Evolutionary conservation across 768 basidiomycete genomes (phyloP), one percentile per base, ranked within the genome.

Genomic region (Phylloporus sp.): DNA sequence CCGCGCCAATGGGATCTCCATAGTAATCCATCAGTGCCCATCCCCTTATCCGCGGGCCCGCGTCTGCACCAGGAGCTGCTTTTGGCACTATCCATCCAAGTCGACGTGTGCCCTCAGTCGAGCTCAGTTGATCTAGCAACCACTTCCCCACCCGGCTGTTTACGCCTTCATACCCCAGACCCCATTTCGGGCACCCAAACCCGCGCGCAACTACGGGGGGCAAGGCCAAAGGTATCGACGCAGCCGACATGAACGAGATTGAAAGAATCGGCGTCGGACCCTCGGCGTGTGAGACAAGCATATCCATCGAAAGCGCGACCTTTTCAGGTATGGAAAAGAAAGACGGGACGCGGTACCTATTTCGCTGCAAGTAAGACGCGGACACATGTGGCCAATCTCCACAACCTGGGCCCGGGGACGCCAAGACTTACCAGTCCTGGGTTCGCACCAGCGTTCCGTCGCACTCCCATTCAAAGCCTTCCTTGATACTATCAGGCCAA

Each of bases 311-410:
- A 10, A 80, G 74, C 23, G 73, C 59, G 22, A 82, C 75, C 69
- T 97, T 97, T 72, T 95, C 92, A 0, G 91, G 82, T 48, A 95
- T 92, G 35, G 81, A 77, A 9, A 91, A 72, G 66, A 95, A 89
- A 0, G 88, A 85, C 2, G 82, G 78, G 39, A 97, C 85, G 36
- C 73, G 74, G 65, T 95, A 95, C 91, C 91, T 91, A 53, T 47
- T 31, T 22, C 5, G 4, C 34, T n/a, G n/a, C 16, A 9, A 22
- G 48, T 56, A 18, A 65, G 60, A 9, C 12, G n/a, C 26, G 26
- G 27, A 20, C 28, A 12, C 27, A 16, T 32, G n/a, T 26, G 10
- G 13, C 16, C 16, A 15, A 22, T 4, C 13, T 26, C 13, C 24
- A 15, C 31, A 26, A 18, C 44, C 13, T 18, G 49, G 45, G 27